Base-by-base conservation (phyloP, 352 stramenopile species). In the Pythium pyrilobum region DNA sequence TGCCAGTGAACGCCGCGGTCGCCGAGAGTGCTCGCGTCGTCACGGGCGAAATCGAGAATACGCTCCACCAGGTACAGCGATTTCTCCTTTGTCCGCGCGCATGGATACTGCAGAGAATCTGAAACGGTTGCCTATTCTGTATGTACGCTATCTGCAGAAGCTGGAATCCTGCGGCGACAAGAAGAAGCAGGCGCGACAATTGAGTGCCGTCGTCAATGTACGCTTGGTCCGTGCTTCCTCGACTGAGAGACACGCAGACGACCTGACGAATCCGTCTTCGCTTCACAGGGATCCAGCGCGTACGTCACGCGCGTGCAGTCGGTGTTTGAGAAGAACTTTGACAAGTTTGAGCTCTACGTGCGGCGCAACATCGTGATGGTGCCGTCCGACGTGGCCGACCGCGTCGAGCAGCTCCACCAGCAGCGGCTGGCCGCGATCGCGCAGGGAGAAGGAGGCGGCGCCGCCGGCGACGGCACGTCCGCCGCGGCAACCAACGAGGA, bases 261-360 rank as follows among this genome's bases (percentile, higher is more conserved):
- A n/a, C n/a, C n/a, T n/a, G n/a, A n/a, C n/a, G n/a, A n/a, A n/a
- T n/a, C n/a, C n/a, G n/a, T n/a, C n/a, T n/a, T n/a, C n/a, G n/a
- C 3, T 23, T 13, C 3, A 3, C 25, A 91, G 77, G 62, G 72
- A 28, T 76, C 77, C 10, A 72, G 49, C 27, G 70, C 74, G 44
- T 91, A 87, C 48, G 89, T 89, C 66, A 31, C 65, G 12, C 69
- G 73, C 25, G 70, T 92, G 9, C 67, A 84, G 49, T 60, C 53
- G 18, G 66, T 64, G n/a, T 88, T 92, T 40, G 71, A 77, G 31
- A 88, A 84, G 53, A 92, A 92, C 55, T 92, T 92, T 53, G 77
- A 86, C 65, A 92, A 92, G 56, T 86, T 92, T 42, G 81, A 89
- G 53, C 56, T 89, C 9, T 92, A 92, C 38, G 68, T 89, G 57